Evolutionary conservation across 345 rosid species (phyloP).

Genomic region (Aegle marmelos): DNA sequence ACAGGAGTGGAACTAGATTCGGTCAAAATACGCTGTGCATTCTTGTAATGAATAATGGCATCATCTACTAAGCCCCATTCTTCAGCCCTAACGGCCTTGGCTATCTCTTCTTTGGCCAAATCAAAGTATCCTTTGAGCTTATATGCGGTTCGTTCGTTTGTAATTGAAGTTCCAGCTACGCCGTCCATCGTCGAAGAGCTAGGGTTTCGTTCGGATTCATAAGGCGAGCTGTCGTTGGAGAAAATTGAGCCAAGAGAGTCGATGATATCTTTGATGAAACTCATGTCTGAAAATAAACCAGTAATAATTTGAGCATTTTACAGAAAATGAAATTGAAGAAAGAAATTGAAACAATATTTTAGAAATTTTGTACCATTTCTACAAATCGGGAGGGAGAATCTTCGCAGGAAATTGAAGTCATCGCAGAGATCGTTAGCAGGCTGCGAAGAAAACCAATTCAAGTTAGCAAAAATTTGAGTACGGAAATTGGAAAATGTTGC

Average conservation of each 20-base stretch:
- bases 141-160: slow-evolving; percentile 81
- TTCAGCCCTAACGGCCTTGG: slow-evolving; percentile 81
- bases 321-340: background rate
- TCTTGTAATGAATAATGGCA: slow-evolving; percentile 69
- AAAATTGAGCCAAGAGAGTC: slow-evolving; percentile 62
- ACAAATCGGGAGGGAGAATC: background rate
- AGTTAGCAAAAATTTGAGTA: no score
- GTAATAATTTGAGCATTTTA: background rate
- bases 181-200: slow-evolving; percentile 46
- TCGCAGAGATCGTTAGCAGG: background rate
- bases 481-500: background rate
- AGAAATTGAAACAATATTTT: background rate
- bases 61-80: slow-evolving; percentile 88
- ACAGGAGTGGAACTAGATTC: slow-evolving; percentile 68
- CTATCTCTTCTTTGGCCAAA: slow-evolving; percentile 81
- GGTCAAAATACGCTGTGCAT: slow-evolving; percentile 65
- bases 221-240: slow-evolving; percentile 23
- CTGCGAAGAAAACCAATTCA: no score
- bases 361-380: background rate
- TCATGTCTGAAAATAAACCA: slow-evolving; percentile 37
- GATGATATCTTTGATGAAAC: slow-evolving; percentile 55
- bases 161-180: slow-evolving; percentile 33
- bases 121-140: slow-evolving; percentile 90
- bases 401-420: background rate
- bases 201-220: slow-evolving; percentile 30